Conservation (phyloP, 805 yeast genomes). For the Saccharomycopsis guyanensis region DNA sequence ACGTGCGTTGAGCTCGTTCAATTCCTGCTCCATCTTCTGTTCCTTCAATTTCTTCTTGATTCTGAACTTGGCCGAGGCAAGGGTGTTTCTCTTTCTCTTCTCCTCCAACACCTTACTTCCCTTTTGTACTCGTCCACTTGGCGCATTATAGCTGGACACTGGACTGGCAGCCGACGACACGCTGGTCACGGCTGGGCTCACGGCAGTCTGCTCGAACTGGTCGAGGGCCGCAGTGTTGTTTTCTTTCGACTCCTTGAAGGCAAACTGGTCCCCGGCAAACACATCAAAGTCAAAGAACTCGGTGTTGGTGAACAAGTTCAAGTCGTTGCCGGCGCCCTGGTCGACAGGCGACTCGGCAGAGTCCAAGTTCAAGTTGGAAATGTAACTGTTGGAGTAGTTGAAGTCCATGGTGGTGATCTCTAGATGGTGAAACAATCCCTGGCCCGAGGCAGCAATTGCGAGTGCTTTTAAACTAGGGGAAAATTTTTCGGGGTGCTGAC, state of each 20-base stretch:
- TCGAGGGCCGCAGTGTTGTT: background rate
- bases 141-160: background rate
- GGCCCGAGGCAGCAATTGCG: background rate
- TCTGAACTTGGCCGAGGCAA: conserved; percentile 60
- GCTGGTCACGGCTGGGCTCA: background rate
- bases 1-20: conserved; percentile 36
- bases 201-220: background rate
- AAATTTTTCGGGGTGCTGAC: background rate
- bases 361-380: conserved; percentile 12
- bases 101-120: conserved; percentile 31
- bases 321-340: conserved; percentile 4
- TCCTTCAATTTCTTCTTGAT: conserved; percentile 54
- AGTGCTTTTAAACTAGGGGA: background rate
- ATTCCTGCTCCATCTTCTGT: conserved; percentile 47
- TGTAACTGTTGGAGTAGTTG: conserved; percentile 16
- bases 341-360: conserved; percentile 7
- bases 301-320: conserved; percentile 9
- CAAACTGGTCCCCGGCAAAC: conserved; percentile 8
- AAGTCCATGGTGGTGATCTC: conserved; percentile 8
- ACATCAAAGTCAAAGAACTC: conserved; percentile 15
- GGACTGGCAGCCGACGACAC: background rate
- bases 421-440: background rate
- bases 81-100: conserved; percentile 52
- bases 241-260: conserved; percentile 8
- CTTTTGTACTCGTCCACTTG: conserved; percentile 19